Percentiles rank a stretch among this genome's conserved stretches.
Evolutionary conservation across 2,329 filamentous ascomycete genomes (phyloP).

Genomic region (Coniochaeta sp.): DNA sequence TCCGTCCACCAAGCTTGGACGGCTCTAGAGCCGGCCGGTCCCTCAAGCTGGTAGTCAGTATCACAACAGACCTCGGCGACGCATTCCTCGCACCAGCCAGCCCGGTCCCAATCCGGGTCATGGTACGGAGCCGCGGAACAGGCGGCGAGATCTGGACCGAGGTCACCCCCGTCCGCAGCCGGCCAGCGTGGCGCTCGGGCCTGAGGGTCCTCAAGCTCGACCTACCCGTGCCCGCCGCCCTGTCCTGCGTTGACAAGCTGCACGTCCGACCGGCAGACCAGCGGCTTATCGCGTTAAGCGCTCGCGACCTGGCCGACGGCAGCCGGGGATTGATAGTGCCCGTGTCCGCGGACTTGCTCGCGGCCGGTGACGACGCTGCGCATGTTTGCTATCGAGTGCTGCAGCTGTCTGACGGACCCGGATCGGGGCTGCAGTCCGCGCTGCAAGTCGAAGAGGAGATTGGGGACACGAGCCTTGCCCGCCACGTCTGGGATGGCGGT

Average conservation of each 20-base stretch:
- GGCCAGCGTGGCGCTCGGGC: constrained; percentile 20
- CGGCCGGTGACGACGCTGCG: constrained; percentile 1
- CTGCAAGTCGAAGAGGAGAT: constrained; percentile 48
- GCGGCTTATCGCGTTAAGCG: constrained; percentile 11
- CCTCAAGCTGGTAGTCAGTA: constrained; percentile 40
- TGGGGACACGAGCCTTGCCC: constrained; percentile 48
- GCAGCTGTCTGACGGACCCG: constrained; percentile 9
- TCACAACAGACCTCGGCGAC: constrained; percentile 53
- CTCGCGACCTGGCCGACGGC: constrained; percentile 13
- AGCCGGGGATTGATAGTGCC: constrained; percentile 34
- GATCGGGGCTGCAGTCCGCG: constrained; percentile 1
- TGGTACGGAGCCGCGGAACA: constrained; percentile 22
- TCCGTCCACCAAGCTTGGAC: constrained; percentile 37
- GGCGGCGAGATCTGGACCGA: constrained; percentile 8
- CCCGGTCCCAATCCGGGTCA: constrained; percentile 33
- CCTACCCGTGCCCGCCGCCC: constrained; percentile 15
- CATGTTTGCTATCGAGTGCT: constrained; percentile 25
- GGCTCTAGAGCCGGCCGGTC: constrained; percentile 11
- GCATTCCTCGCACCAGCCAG: constrained; percentile 39
- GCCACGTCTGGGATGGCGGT: constrained; percentile 53
- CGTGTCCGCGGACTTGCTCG: constrained; percentile 28
- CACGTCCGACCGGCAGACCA: constrained; percentile 14
- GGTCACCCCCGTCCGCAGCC: constrained; percentile 6
- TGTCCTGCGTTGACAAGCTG: constrained; percentile 12
- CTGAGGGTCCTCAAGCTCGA: constrained; percentile 29